A percentile compares a stretch with the other conserved stretches of the same genome.
phyloP scores from a whole-genome alignment of 1,284 basidiomycete species.

The Leccinum solheimii region DNA sequence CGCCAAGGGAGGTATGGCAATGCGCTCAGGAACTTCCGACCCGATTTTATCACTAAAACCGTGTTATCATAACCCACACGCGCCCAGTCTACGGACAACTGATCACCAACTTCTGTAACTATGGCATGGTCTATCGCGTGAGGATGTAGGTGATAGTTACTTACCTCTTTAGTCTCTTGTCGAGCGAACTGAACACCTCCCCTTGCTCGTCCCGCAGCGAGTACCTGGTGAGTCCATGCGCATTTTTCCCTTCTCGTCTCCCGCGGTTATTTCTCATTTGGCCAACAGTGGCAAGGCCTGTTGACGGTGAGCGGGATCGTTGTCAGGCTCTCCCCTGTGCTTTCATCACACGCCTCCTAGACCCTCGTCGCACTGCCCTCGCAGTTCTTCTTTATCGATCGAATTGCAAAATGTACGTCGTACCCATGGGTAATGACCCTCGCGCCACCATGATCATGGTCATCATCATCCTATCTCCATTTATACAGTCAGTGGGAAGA shows the following conservation, averaged over 20 bases:
- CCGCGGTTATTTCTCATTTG: neutral
- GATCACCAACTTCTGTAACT: constrained; percentile 21
- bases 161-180: neutral
- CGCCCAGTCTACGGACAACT: constrained; percentile 19
- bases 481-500: constrained; percentile 20
- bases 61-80: neutral
- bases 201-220: constrained; percentile 5
- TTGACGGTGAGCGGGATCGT: constrained; percentile 16
- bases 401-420: constrained; percentile 22
- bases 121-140: constrained; percentile 9
- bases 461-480: neutral
- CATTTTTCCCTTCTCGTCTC: neutral
- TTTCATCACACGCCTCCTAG: neutral
- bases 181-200: neutral
- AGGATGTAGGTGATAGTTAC: constrained; percentile 14
- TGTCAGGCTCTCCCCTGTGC: neutral
- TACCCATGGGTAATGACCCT: neutral
- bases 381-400: constrained; percentile 23
- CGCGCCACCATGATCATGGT: neutral
- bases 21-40: neutral
- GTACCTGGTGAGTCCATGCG: constrained; percentile 17
- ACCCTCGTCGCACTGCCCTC: constrained; percentile 22
- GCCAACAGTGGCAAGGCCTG: constrained; percentile 22
- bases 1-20: constrained; percentile 22
- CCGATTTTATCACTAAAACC: constrained; percentile 3